A percentile compares a stretch with the other conserved stretches of the same genome.
These are phyloP conservation scores for Cruciata laevipes DNA, from an alignment of 257 asterid genomes.

Conservation along the genomic window DNA sequence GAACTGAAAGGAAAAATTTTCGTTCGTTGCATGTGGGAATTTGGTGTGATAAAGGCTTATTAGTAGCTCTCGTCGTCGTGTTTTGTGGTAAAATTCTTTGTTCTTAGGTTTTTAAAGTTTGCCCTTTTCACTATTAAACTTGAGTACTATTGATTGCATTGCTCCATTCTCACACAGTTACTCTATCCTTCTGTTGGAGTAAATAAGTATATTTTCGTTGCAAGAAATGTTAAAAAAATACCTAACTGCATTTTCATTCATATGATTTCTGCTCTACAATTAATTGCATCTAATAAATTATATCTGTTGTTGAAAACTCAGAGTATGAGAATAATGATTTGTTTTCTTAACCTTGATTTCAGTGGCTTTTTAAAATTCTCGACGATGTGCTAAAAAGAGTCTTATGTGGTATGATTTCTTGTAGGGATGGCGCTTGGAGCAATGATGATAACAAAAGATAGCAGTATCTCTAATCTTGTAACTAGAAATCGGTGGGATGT, in stretches of 20 bases:
- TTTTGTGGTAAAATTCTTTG: background rate
- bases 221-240: background rate
- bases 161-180: background rate
- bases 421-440: constrained; percentile 79
- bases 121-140: background rate
- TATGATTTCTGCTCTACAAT: background rate
- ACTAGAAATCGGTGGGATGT: background rate
- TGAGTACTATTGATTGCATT: no score
- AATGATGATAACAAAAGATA: constrained; percentile 22
- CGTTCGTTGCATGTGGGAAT: background rate
- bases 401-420: constrained; percentile 1
- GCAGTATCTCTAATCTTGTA: background rate
- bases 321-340: background rate
- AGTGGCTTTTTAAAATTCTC: background rate
- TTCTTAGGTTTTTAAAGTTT: no score
- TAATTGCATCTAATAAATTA: background rate
- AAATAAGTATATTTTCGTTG: background rate
- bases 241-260: background rate
- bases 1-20: background rate
- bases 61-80: background rate
- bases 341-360: background rate
- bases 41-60: background rate
- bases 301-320: background rate
- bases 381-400: background rate
- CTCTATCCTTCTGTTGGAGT: background rate